These are phyloP conservation scores for Kokia cookei DNA, from an alignment of 441 rosid species.

Conservation along the genomic window DNA sequence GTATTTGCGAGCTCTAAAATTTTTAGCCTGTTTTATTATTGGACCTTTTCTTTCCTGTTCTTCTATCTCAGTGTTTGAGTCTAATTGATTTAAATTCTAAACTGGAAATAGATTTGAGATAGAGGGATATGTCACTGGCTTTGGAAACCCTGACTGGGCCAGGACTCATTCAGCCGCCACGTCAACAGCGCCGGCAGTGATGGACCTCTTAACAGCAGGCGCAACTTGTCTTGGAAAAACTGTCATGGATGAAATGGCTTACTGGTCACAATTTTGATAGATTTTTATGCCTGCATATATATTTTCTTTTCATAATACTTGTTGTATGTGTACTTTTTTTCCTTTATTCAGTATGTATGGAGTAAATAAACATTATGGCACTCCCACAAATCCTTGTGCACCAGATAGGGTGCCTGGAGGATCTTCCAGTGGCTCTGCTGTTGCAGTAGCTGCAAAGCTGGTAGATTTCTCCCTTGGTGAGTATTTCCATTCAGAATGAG, in stretches of 20 bases:
- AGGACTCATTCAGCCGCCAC: constrained; percentile 72
- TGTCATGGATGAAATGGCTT: constrained; percentile 95
- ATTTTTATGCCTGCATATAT: background rate
- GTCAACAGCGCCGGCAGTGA: constrained; percentile 65
- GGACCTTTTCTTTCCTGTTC: background rate
- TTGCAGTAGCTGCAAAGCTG: constrained; percentile 75
- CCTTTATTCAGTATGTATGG: constrained; percentile 61
- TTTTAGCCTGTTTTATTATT: background rate
- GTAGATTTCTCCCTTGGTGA: constrained; percentile 88
- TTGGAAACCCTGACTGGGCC: constrained; percentile 95
- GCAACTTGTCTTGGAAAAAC: constrained; percentile 71
- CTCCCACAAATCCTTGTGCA: constrained; percentile 84
- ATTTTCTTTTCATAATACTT: background rate
- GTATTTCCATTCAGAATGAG: background rate
- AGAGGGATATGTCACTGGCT: constrained; percentile 76
- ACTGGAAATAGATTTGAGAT: constrained; percentile 61
- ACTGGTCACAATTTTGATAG: constrained; percentile 39
- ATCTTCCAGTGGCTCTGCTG: constrained; percentile 98
- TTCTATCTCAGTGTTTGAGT: background rate
- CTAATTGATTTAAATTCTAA: background rate
- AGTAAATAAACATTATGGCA: constrained; percentile 82
- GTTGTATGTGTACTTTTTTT: background rate
- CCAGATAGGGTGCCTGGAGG: constrained; percentile 81
- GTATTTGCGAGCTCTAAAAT: too few species aligned
- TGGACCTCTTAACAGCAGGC: constrained; percentile 58